These are phyloP conservation scores for Pythium myriotylum DNA, from an alignment of 352 stramenopile genomes.

Conservation along the genomic window DNA sequence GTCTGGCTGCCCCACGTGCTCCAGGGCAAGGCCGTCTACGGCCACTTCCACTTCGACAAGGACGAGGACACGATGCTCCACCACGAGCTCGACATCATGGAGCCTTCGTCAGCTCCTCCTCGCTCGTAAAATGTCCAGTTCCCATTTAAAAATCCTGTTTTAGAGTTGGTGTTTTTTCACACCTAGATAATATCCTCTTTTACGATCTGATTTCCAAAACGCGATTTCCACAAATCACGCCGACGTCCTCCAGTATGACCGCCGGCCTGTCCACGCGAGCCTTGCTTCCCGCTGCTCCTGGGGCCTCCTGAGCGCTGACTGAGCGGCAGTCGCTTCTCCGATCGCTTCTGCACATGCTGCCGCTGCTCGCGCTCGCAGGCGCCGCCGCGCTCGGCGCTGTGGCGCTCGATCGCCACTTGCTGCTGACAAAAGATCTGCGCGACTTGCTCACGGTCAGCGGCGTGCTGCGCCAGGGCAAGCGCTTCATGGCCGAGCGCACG, in stretches of 20 bases:
- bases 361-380: conserved; percentile 36
- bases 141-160: neutral
- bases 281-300: neutral
- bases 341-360: conserved; percentile 3
- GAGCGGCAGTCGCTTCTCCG: neutral
- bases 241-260: neutral
- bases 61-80: conserved; percentile 38
- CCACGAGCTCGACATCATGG: conserved; percentile 30
- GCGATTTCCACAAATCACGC: conserved; percentile 1
- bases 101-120: neutral
- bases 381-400: conserved; percentile 7
- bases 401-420: conserved; percentile 41
- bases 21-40: conserved; percentile 44
- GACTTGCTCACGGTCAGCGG: conserved; percentile 39
- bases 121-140: too few relatives aligned
- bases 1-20: conserved; percentile 68
- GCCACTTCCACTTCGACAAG: conserved; percentile 53
- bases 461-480: conserved; percentile 48
- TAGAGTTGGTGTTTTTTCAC: too few relatives aligned
- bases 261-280: neutral
- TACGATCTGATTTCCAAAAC: neutral
- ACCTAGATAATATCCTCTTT: neutral
- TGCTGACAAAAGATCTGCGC: conserved; percentile 62
- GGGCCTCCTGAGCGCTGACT: neutral
- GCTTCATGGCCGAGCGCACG: conserved; percentile 34